Conservation (phyloP, 306 rosid species). For the apple (Malus domestica) region ASM211411v1 NC_041804.1:34024501-34025000, state of each 20-base stretch:
- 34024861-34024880: slow-evolving; percentile 83
- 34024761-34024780: slow-evolving; percentile 98
- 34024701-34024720: slow-evolving; percentile 16
- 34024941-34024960: not conserved
- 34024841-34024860: slow-evolving; percentile 80
- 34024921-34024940: slow-evolving; percentile 83
- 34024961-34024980: not conserved
- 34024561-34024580: slow-evolving; percentile 79
- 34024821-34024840: slow-evolving; percentile 87
- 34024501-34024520: slow-evolving; percentile 85
- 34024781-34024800: slow-evolving; percentile 87
- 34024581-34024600: slow-evolving; percentile 49
- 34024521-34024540: slow-evolving; percentile 97
- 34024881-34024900: slow-evolving; percentile 78
- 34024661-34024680: slow-evolving; percentile 8
- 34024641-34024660: slow-evolving; percentile 59
- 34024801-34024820: slow-evolving; percentile 85
- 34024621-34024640: slow-evolving; percentile 69
- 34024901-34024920: slow-evolving; percentile 77
- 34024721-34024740: slow-evolving; percentile 83
- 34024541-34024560: slow-evolving; percentile 98
- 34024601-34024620: slow-evolving; percentile 83
- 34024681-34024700: slow-evolving; percentile 5
- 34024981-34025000: not conserved
- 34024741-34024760: slow-evolving; percentile 99